Evolutionary conservation across 2,329 filamentous ascomycete genomes (phyloP), one percentile per base, ranked within the genome.

Genomic region (Cladosporium halotolerans): DNA sequence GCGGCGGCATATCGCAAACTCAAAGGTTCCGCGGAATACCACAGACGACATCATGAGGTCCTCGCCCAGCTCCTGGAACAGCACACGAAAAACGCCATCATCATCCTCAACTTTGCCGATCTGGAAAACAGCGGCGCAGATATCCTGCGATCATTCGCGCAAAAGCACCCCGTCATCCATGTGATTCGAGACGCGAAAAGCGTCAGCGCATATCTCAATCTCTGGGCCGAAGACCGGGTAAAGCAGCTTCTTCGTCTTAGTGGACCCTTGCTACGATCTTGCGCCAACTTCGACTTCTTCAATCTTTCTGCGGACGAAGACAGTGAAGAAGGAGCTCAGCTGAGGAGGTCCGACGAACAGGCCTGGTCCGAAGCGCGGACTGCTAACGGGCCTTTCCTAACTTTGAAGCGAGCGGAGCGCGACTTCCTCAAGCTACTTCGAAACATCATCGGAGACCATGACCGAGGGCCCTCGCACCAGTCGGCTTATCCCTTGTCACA

Each of bases 221-320:
- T 72, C n/a, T 74, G 74, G 60, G 76, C 83, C 46, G 70, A 77
- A 28, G 71, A 75, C 36, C 82, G 80, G 59, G 74, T 85, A 1
- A 72, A 76, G 41, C 79, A 79, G 43, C 73, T 88, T 6, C 68
- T 88, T 23, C 74, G 77, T 14, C 76, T 78, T 11, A 81, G 78
- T 58, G 76, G 74, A 18, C 72, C 76, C 2, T 77, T 86, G 13
- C 82, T 87, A 60, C 76, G 84, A 45, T 76, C 76, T 1, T 88
- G 83, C 63, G 84, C 84, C 9, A 89, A 88, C 60, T 79, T 86
- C 57, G 86, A 90, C 63, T 91, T 89, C 66, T 89, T 83, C 72
- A 89, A 89, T 60, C 73, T 87, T 13, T 84, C 84, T 2, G 85
- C 50, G 36, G 48, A 43, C 8, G 48, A 51, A 9, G 32, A 40